A percentile compares a stretch with the other conserved stretches of the same genome.
Evolutionary conservation across 2,329 filamentous ascomycete genomes (phyloP).

Genomic region (Chalaropsis thielavioides): DNA sequence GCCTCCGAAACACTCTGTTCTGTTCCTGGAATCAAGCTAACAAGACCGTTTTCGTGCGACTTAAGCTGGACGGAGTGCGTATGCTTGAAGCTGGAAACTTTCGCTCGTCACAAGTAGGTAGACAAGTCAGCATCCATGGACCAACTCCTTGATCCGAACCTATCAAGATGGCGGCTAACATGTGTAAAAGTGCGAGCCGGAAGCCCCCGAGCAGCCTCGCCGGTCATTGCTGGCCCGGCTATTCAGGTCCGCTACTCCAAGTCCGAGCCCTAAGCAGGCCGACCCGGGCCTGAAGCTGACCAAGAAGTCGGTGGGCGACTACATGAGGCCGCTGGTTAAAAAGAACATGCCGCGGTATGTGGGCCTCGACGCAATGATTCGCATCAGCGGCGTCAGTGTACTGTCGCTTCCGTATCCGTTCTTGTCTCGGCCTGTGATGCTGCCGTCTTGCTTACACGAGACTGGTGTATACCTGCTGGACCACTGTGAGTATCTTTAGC

Average conservation of each 20-base stretch:
- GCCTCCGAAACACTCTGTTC: background rate
- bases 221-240: constrained; percentile 15
- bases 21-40: background rate
- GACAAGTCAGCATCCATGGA: background rate
- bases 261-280: background rate
- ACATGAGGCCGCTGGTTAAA: constrained; percentile 16
- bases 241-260: constrained; percentile 9
- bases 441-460: constrained; percentile 53
- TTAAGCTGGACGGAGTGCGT: constrained; percentile 38
- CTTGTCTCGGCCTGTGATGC: constrained; percentile 38
- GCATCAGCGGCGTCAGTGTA: constrained; percentile 47
- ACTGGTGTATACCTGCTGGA: constrained; percentile 50
- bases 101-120: constrained; percentile 25
- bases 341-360: constrained; percentile 21
- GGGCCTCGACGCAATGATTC: constrained; percentile 43
- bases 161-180: constrained; percentile 13
- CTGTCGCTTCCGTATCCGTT: constrained; percentile 47
- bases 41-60: background rate
- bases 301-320: constrained; percentile 16
- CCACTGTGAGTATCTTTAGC: constrained; percentile 31
- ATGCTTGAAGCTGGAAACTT: constrained; percentile 27
- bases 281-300: constrained; percentile 11
- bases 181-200: constrained; percentile 17
- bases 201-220: constrained; percentile 17
- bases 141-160: background rate